Evolutionary conservation across 805 yeast species (phyloP), one percentile per base, ranked within the genome.

Genomic region (Metschnikowia sp.): DNA sequence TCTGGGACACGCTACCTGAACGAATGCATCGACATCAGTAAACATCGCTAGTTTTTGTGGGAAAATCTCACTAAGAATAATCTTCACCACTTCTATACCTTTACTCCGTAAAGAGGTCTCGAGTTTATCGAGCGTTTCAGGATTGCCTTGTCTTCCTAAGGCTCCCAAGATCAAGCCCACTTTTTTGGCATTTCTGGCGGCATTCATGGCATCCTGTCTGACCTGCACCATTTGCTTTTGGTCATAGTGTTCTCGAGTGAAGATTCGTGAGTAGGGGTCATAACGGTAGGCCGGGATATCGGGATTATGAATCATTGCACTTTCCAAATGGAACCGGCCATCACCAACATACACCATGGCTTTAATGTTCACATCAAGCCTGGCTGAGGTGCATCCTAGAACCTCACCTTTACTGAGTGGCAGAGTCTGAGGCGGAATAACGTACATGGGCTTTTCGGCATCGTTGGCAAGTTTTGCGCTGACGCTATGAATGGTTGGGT

Each of bases 291-390:
- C 98, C 0, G 95, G 95, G 13, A 92, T 78, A 4, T 81, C 81
- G 0, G 99, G 99, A 62, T 94, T 94, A 65, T 91, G 98, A 47
- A 94, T 94, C 98, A 94, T 92, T 6, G 97, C 89, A 43, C 92
- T 82, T 63, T 94, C 99, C 38, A 94, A 71, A 66, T 94, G 99
- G 69, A 94, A 94, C 42, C 99, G 71, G 11, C 99, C 99, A 66
- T 94, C 99, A 32, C 99, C 99, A 19, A 94, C 75, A 60, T 92
- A 94, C 3, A 94, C 77, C 85, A 91, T 88, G 0, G 91, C 95
- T 57, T 83, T 82, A 32, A 79, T 76, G 4, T 75, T 74, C 19
- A 77, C 73, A 54, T 84, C 84, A 36, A 94, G 68, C 50, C 87
- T 72, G 26, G 96, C 92, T 1, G 97, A 89, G 0, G 99, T 94